Base-by-base conservation (phyloP, 78 protist species). In the Dictyostelium purpureum region DNA sequence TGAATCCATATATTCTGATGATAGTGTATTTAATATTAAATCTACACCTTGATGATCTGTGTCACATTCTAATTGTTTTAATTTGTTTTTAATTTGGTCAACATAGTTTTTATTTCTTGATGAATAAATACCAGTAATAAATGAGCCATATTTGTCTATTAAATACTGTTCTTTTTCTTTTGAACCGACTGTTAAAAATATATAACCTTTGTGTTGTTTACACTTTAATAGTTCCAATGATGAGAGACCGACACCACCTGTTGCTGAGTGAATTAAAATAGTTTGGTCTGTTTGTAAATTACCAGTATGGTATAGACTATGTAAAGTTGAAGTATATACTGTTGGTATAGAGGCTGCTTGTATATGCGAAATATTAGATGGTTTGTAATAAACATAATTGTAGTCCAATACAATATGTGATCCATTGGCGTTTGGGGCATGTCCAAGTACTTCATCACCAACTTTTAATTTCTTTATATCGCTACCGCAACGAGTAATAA, bases 341-440 rank as follows among this genome's bases (percentile, higher is more conserved):
- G 57, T 54, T 38, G 59, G 49, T 2, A 70, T 11, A 5, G 92
- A 69, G 0, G 92, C 92, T 4, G 92, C 52, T 70, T 67, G 35
- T 18, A 49, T 6, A 40, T 26, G 40, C 6, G 43, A 35, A 21
- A 52, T 16, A 12, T 61, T 52, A 4, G n/a, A 10, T 67, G 92
- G 92, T 65, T 66, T 65, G 0, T 2, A 1, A 54, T 21, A 54
- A 54, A 54, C 6, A 24, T 6, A 54, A 24, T 21, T 21, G 2
- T 54, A 10, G 6, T 54, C 33, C 5, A 21, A 24, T 24, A 54
- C 24, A 54, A 54, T 6, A 54, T 54, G 63, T n/a, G 63, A 54
- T 1, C 38, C 49, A 16, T 35, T 49, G 16, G 52, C 19, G 19
- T 67, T 59, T 4, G 47, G 47, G 6, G 18, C 47, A 19, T 51